A percentile compares a stretch with the other conserved stretches of the same genome.
Evolutionary conservation across 345 rosid genomes (phyloP).

Genomic region (Turritis glabra): DNA sequence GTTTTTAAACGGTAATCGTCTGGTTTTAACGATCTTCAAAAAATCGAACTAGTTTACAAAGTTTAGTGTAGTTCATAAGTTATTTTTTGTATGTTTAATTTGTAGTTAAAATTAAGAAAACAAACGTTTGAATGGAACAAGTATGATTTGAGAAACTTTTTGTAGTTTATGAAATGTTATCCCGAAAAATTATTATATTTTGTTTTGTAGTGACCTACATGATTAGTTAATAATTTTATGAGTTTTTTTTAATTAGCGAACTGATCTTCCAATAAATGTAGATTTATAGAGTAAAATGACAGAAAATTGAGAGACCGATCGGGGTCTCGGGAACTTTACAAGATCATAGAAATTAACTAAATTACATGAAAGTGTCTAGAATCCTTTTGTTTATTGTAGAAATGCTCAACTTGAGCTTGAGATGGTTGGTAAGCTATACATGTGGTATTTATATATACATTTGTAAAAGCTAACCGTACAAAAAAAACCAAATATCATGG

Average conservation of each 20-base stretch:
- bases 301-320: neutral
- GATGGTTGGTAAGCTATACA: constrained; percentile 24
- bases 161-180: too few relatives aligned
- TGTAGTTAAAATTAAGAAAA: too few relatives aligned
- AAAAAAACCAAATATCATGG: constrained; percentile 27
- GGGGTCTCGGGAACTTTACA: neutral
- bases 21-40: too few relatives aligned
- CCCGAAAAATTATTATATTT: too few relatives aligned
- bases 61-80: too few relatives aligned
- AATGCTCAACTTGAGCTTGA: constrained; percentile 18
- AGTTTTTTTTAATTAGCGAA: too few relatives aligned
- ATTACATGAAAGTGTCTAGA: neutral
- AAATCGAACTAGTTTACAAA: too few relatives aligned
- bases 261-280: neutral
- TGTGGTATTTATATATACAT: neutral
- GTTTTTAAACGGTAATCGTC: too few relatives aligned
- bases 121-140: too few relatives aligned
- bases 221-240: neutral
- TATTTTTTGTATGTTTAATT: too few relatives aligned
- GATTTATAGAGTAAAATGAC: too few relatives aligned
- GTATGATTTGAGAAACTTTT: too few relatives aligned
- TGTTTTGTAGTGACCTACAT: neutral
- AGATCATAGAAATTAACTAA: neutral
- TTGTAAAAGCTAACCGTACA: constrained; percentile 11
- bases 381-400: neutral